Conservation (phyloP, 768 basidiomycete genomes). For the Hypsizygus marmoreus region DNA sequence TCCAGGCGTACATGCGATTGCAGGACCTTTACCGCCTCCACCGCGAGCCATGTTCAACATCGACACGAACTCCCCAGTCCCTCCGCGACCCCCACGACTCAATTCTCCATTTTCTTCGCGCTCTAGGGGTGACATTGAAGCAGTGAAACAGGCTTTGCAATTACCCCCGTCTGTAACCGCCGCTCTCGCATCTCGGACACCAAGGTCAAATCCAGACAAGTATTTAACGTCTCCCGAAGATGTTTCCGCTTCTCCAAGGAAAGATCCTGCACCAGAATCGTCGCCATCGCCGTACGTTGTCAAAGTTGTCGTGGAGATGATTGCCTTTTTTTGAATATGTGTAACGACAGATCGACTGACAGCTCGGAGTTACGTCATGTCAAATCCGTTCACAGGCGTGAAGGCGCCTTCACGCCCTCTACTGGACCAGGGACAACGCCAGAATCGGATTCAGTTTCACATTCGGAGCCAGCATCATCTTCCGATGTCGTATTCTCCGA, state of each 20-base stretch:
- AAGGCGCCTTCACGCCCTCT: conserved; percentile 68
- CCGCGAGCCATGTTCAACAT: conserved; percentile 58
- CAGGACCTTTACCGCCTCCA: conserved; percentile 73
- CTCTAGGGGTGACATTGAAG: conserved; percentile 50
- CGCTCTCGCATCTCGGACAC: conserved; percentile 34
- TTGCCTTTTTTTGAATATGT: conserved; percentile 8
- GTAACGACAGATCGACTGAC: conserved; percentile 11
- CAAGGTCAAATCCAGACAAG: conserved; percentile 8
- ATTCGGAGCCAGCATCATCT: conserved; percentile 11
- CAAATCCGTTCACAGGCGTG: conserved; percentile 47
- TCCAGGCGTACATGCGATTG: conserved; percentile 62
- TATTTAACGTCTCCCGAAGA: conserved; percentile 8
- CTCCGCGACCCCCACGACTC: conserved; percentile 65
- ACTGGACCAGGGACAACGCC: conserved; percentile 18
- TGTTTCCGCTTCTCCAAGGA: not conserved
- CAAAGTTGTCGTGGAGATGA: not conserved
- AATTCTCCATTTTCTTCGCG: conserved; percentile 53
- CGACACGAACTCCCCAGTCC: conserved; percentile 44
- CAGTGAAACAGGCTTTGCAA: conserved; percentile 60
- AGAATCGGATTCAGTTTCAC: conserved; percentile 9
- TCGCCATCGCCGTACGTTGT: conserved; percentile 15
- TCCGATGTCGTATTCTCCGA: conserved; percentile 1
- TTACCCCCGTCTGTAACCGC: conserved; percentile 56
- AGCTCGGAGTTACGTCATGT: conserved; percentile 16
- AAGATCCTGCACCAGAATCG: conserved; percentile 8